Evolutionary conservation across 768 basidiomycete genomes (phyloP).

Genomic region (Mrakia frigida): DNA sequence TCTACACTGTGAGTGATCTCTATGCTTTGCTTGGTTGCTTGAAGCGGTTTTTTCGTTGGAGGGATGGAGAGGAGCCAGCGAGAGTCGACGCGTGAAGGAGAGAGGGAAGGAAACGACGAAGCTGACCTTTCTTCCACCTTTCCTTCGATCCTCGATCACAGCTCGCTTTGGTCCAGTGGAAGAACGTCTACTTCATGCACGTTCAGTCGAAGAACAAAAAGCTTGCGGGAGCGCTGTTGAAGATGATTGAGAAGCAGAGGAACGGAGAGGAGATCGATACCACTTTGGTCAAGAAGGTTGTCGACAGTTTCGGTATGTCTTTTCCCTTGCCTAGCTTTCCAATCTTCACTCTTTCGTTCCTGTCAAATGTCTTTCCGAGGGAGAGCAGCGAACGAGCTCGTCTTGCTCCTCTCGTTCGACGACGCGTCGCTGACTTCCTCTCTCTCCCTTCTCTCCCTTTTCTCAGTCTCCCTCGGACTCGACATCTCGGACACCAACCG

Average conservation of each 20-base stretch:
- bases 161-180: slow-evolving; percentile 97
- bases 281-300: slow-evolving; percentile 84
- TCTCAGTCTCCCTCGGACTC: slow-evolving; percentile 73
- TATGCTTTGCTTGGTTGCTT: too few species aligned
- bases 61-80: not conserved
- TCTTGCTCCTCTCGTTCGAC: not conserved
- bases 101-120: not conserved
- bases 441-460: not conserved
- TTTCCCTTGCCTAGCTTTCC: not conserved
- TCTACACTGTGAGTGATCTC: slow-evolving; percentile 72
- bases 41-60: too few species aligned
- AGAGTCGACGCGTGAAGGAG: not conserved
- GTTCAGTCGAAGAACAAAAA: slow-evolving; percentile 77
- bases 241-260: slow-evolving; percentile 85
- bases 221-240: slow-evolving; percentile 78
- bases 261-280: slow-evolving; percentile 93
- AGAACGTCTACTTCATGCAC: slow-evolving; percentile 76
- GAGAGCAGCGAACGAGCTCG: not conserved
- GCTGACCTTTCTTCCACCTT: slow-evolving; percentile 43
- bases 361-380: not conserved
- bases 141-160: slow-evolving; percentile 37
- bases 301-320: slow-evolving; percentile 69
- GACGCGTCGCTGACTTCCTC: not conserved
- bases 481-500: slow-evolving; percentile 85
- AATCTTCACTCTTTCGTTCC: not conserved